Base-by-base conservation (phyloP, 1,284 basidiomycete genomes). In the Apiotrichum gamsii region DNA sequence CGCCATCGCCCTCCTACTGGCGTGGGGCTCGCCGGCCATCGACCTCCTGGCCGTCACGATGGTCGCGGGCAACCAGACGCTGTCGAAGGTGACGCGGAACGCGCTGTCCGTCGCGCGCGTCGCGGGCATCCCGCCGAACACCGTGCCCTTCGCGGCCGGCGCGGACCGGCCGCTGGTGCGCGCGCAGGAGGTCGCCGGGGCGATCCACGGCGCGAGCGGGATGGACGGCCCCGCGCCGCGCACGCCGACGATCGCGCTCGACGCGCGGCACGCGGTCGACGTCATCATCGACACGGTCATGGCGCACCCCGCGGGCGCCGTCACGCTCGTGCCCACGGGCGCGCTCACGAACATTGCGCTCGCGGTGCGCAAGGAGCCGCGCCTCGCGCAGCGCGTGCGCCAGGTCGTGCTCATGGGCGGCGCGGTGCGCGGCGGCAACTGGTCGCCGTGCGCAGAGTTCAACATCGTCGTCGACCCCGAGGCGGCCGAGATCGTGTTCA, bases 401-500 rank as follows among this genome's bases (percentile, higher is more conserved):
- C 53, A 52, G 23, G 42, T 58, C 13, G 51, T 55, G 25, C 30
- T 55, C 18, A 58, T 58, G 56, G 56, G 56, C 36, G 56, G 56
- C 10, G 35, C 36, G 15, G 45, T 58, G 39, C 31, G 33, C 5
- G 30, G 43, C 9, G 56, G 56, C 15, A 54, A 54, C 43, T 42
- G 45, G 39, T 42, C 39, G 1, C 34, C 52, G 3, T 40, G 28
- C 19, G 52, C 52, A 8, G 56, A 58, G 34, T 58, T 58, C 45
- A 58, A 58, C 53, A 49, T 52, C 21, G 37, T 32, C 34, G 44
- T 46, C 47, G 56, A 58, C 38, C 56, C 56, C 10, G 57, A 58
- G 39, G 57, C 57, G 2, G 57, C 57, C 3, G 19, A 39, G 14
- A 31, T 46, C 3, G 49, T 58, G 21, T 49, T 58, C 37, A 13